Conservation (phyloP, 1,284 basidiomycete genomes). For the Cryptococcus deneoformans region DNA sequence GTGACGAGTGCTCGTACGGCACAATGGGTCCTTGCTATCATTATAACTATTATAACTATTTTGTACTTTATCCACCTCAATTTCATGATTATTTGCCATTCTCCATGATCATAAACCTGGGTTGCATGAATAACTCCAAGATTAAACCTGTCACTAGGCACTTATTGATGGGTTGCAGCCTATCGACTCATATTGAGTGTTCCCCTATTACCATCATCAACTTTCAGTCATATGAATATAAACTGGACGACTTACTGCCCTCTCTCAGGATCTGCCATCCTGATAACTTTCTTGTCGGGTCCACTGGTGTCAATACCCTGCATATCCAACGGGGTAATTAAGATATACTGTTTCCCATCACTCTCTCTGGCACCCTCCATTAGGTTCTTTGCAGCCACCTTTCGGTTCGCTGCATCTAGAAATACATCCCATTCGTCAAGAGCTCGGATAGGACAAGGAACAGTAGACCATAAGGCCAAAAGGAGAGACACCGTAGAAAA, state of each 20-base stretch:
- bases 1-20: no score
- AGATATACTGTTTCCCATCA: constrained; percentile 82
- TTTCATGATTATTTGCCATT: no score
- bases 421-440: constrained; percentile 91
- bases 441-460: constrained; percentile 89
- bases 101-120: no score
- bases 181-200: not conserved
- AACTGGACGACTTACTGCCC: constrained; percentile 27
- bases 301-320: constrained; percentile 30
- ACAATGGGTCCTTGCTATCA: no score
- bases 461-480: constrained; percentile 91
- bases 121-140: no score
- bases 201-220: constrained; percentile 5
- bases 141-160: not conserved
- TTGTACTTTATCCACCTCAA: no score
- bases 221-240: not conserved
- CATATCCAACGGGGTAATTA: constrained; percentile 72
- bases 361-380: constrained; percentile 80
- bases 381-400: constrained; percentile 88
- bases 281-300: constrained; percentile 33
- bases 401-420: constrained; percentile 73
- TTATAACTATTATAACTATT: no score
- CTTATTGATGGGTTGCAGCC: no score
- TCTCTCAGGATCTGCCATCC: constrained; percentile 41
- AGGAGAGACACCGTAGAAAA: constrained; percentile 97